Evolutionary conservation across 225 moss, liverwort and hornwort genomes (phyloP), one percentile per base, ranked within the genome.

Genomic region (Pleurozium schreberi): DNA sequence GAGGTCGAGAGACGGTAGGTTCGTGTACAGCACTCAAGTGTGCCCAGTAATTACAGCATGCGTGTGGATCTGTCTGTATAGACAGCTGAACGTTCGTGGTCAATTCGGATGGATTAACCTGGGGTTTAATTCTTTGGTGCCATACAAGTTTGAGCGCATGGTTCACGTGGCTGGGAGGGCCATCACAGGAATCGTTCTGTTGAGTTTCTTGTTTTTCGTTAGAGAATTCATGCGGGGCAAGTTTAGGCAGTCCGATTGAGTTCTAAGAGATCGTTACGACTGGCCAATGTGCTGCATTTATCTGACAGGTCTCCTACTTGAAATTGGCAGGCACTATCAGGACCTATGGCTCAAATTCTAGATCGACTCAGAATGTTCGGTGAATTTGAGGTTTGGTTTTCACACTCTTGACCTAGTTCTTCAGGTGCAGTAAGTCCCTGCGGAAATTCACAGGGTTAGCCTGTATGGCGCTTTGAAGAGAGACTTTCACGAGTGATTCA

Each of bases 321-420:
- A 83, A 73, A 88, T 82, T 84, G 80, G 86, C 95, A 95, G 95
- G 95, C 94, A 89, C 90, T 95, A 43, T 95, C 95, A 80, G 94
- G 92, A 76, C 95, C 95, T 34, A 95, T 95, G 95, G 93, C 92
- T 92, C 90, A 95, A 87, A 95, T 95, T 89, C 77, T 95, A 87
- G 95, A 95, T 89, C 95, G 95, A 79, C 95, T 95, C 81, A 91
- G 86, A 87, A 88, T 90, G 88, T 95, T 95, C 82, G 95, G 95
- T 76, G 95, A 95, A 92, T 95, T 95, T 90, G 93, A 95, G 95
- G 95, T 95, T 65, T 75, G 76, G 34, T 89, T 88, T 79, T 84
- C 38, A 79, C 57, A 75, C 68, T 55, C 87, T 64, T 90, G 31
- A 66, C 70, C 40, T 90, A 69, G 69, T 49, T 84, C 69, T 84